Base-by-base conservation (phyloP, 2,329 filamentous ascomycete genomes). In the Fusarium devonianum region DNA sequence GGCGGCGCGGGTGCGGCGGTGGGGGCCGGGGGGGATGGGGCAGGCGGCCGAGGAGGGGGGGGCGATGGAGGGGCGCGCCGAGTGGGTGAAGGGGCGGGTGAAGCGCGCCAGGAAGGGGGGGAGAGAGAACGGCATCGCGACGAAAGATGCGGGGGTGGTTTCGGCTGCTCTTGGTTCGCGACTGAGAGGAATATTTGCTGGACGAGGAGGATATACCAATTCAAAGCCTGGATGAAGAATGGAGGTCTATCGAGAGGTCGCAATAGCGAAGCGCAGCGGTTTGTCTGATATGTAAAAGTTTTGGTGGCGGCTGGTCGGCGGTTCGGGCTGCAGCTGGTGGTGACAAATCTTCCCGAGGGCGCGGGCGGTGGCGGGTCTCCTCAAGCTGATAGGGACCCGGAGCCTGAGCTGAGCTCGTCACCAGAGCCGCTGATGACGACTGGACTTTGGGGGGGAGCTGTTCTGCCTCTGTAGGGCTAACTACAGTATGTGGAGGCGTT, bases 11-110 rank as follows among this genome's bases (percentile, higher is more conserved):
- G 29, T 9, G 8, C 7, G 16, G 22, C 22, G 7, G 22, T 13
- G 7, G 26, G n/a, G 4, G 26, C 11, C 7, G 12, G 11, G n/a
- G 23, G 91, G 90, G 61, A 89, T 76, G 43, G 59, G 30, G 13
- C 54, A 66, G 39, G 76, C 66, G 16, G 69, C 62, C 19, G 67
- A 49, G 37, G 65, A 61, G 53, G 66, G 62, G 28, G 64, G 48
- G 3, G 62, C 64, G 53, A 74, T 54, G 54, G 71, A 69, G 30
- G 73, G 65, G 22, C 64, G 64, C 21, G 71, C 47, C 18, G 70
- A 64, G 6, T 69, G 61, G 7, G 70, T 72, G 51, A 76, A 74
- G 44, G 73, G 73, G 13, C 73, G 70, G 34, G 67, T 53, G 51
- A 78, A 65, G 52, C 75, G 73, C 40, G 72, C 51, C 50, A 77